These are phyloP conservation scores for Acer saccharum DNA, from an alignment of 345 rosid species.

Conservation along the genomic window DNA sequence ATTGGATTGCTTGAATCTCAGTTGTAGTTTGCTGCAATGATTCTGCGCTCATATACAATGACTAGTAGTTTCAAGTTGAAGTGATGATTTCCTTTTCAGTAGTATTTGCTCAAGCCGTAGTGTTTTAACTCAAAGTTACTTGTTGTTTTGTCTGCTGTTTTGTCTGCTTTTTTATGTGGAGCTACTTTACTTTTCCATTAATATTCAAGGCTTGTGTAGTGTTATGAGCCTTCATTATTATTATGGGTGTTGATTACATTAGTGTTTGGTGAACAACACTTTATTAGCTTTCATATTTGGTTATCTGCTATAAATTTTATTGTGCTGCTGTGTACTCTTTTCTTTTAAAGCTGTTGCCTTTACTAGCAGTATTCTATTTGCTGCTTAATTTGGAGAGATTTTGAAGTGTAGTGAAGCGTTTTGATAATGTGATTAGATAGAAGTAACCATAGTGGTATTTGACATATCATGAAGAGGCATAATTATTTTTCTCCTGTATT, in stretches of 20 bases:
- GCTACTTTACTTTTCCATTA: slow-evolving; percentile 9
- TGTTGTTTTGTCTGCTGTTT: neutral
- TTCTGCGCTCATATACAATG: slow-evolving; percentile 40
- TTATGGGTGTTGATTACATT: slow-evolving; percentile 14
- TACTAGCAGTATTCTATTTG: neutral
- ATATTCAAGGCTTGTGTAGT: slow-evolving; percentile 21
- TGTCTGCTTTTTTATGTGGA: slow-evolving; percentile 13
- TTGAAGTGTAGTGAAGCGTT: slow-evolving; percentile 25
- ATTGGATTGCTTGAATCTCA: slow-evolving; percentile 37
- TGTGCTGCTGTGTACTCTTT: neutral
- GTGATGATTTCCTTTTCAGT: slow-evolving; percentile 11
- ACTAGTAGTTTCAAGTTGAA: slow-evolving; percentile 30
- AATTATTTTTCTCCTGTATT: slow-evolving; percentile 29
- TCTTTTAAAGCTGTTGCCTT: slow-evolving; percentile 6
- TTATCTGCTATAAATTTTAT: slow-evolving; percentile 16
- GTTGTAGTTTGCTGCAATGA: slow-evolving; percentile 29
- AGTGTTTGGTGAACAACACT: slow-evolving; percentile 1
- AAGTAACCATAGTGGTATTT: slow-evolving; percentile 21
- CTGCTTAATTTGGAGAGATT: slow-evolving; percentile 23
- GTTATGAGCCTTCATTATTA: slow-evolving; percentile 15
- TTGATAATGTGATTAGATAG: slow-evolving; percentile 15
- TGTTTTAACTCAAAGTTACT: slow-evolving; percentile 21
- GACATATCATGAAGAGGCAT: slow-evolving; percentile 18
- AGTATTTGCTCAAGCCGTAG: slow-evolving; percentile 19
- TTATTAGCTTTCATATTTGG: neutral